Base-by-base conservation (phyloP, 441 rosid genomes). In the Brassica balearica region DNA sequence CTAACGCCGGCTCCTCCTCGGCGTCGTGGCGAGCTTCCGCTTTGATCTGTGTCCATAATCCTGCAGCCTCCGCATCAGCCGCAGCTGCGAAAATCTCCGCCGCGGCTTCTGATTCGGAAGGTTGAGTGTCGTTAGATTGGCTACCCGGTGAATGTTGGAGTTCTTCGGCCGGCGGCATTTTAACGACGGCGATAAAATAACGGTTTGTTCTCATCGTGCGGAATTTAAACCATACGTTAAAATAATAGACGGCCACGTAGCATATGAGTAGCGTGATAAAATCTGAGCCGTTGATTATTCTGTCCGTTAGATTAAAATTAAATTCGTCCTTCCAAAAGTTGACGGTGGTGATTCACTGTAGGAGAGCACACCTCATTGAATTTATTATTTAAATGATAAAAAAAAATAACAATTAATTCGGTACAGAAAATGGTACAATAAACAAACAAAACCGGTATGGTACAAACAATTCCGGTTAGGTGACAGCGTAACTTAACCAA, bases 11-110 rank as follows among this genome's bases (percentile, higher is more conserved):
- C 85, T 95, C 97, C n/a, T 88, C 84, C 84, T 95, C 97, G 1
- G 98, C 97, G 65, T 94, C 97, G 5, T 92, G 89, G 72, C 86
- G 89, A 10, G 94, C 97, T 80, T 94, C 97, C 32, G 94, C 95
- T 73, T 92, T 88, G 61, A 94, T 94, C 78, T 91, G 91, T 19
- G 81, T 65, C 97, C 96, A 94, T 65, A 91, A 81, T 80, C 85
- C 86, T 0, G 85, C 91, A 79, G 91, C 97, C 55, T 89, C 97
- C 15, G 82, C 85, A 20, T 51, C 77, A 0, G 66, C 81, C 3
- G 81, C 73, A 0, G 81, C 78, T 2, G 68, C 75, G 3, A 65
- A 2, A 27, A 69, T 65, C 22, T 73, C 79, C 12, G 79, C 65
- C 5, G 72, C 51, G 0, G 78, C 53, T 23, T 73, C 59, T 27